Base-by-base conservation (phyloP, 768 basidiomycete genomes). In the Amanita rubescens region DNA sequence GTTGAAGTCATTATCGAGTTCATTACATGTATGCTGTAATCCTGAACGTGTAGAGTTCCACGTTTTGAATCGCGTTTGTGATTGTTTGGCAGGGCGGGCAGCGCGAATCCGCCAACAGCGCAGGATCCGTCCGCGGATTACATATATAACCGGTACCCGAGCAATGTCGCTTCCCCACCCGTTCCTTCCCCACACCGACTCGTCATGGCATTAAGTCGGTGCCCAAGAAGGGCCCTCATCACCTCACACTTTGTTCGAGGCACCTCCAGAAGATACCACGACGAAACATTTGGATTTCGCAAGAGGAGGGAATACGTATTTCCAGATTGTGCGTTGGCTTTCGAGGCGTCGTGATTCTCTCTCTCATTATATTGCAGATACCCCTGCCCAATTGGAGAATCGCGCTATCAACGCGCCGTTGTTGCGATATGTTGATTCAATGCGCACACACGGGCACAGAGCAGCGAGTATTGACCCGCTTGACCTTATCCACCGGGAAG, bases 381-480 rank as follows among this genome's bases (percentile, higher is more conserved):
- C 81, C 2, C 65, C 75, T 1, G 70, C 71, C 0, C 87, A 90
- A 59, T 73, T 92, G 12, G 63, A 73, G 49, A 89, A 89, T 66
- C 78, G 93, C 8, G 75, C 75, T 12, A 63, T 65, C 3, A 93
- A 94, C 59, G 90, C 91, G 0, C 73, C 89, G 3, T 72, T 96
- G 15, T 71, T 94, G 41, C 86, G 94, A 32, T 94, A 93, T 63
- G 89, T 93, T 10, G 94, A 95, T 64, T 85, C 87, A 1, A 77
- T 95, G 60, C 79, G 92, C n/a, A 84, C 76, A 0, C 88, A 92
- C 58, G 88, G 87, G 0, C 91, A 93, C 62, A 81, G 90, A 27
- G 90, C 90, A 3, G 90, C 91, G 0, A 75, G 79, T 39, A 87
- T 95, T 38, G 93, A 96, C 63, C 93, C 94, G 0, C 71, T 95